Base-by-base conservation (phyloP, 805 yeast genomes). In the Candida silvicultrix region DNA sequence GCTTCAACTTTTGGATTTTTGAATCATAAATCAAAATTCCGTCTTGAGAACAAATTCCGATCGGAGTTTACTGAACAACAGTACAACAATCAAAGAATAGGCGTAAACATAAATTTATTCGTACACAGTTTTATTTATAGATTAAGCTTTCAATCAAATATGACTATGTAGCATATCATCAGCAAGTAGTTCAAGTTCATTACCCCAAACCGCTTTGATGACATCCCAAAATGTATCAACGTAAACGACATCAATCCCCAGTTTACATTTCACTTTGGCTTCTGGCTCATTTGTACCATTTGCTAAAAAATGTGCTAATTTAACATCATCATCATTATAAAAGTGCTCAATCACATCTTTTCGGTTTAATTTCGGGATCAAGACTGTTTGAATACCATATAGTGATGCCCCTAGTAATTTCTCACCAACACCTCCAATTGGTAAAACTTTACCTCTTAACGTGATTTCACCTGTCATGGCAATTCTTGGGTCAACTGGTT, bases 381-480 rank as follows among this genome's bases (percentile, higher is more conserved):
- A 64, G 34, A 89, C 84, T 46, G 73, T 73, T 38, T 67, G 70
- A 45, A 82, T 72, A 2, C 83, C 83, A 35, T 84, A 80, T 51
- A 85, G 70, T 56, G 86, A 89, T 0, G 94, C 94, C 3, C 94
- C 94, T 19, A 84, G 69, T 36, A 85, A 66, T 63, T 85, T 85
- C 63, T 86, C 95, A 45, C 81, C 76, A 23, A 86, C 71, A 0
- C 95, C 95, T 5, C 95, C 95, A 53, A 87, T 86, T 8, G 90
- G 90, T 40, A 87, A 68, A 0, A 87, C 84, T 53, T 82, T 71
- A 6, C 95, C 95, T 38, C 92, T 67, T 4, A 87, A 70, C 0
- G 94, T 85, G 49, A 86, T 81, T 62, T 86, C 95, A 6, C 95
- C 95, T 1, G 95, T 87, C 94, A 87, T 84, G 43, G 95, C 95